These are phyloP conservation scores for Ophiocordyceps camponoti-rufipedis DNA, from an alignment of 2,329 filamentous ascomycete genomes.

Conservation along the genomic window DNA sequence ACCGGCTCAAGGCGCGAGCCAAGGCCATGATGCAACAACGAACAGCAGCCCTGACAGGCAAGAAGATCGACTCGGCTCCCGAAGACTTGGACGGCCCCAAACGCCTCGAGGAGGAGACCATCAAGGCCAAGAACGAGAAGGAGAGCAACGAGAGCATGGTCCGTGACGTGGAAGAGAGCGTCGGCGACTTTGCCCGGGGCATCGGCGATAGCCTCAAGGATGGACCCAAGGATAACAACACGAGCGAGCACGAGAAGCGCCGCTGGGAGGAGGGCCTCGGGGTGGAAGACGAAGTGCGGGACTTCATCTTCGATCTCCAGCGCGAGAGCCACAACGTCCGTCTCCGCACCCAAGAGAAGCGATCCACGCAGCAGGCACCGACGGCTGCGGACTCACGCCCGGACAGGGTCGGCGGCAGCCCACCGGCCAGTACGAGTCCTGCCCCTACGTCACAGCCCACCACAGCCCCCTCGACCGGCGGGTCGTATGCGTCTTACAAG, in stretches of 20 bases:
- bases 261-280: constrained; percentile 93
- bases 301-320: constrained; percentile 95
- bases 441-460: constrained; percentile 32
- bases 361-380: constrained; percentile 21
- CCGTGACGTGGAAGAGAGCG: constrained; percentile 87
- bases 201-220: constrained; percentile 82
- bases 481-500: constrained; percentile 67
- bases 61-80: constrained; percentile 48
- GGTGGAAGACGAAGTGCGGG: constrained; percentile 89
- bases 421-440: constrained; percentile 36
- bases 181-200: constrained; percentile 68
- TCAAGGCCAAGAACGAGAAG: constrained; percentile 63
- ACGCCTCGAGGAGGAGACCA: constrained; percentile 75
- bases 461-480: constrained; percentile 22
- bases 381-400: constrained; percentile 25
- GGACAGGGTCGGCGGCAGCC: constrained; percentile 15
- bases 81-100: constrained; percentile 67
- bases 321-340: constrained; percentile 64
- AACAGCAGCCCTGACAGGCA: constrained; percentile 78
- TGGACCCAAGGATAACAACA: constrained; percentile 51
- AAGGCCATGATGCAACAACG: constrained; percentile 99
- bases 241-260: constrained; percentile 75
- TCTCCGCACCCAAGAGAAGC: constrained; percentile 41
- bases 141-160: constrained; percentile 96
- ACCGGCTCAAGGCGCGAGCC: constrained; percentile 83